phyloP scores from a whole-genome alignment of 2,329 filamentous ascomycete genomes.

The Clonostachys rhizophaga region DNA sequence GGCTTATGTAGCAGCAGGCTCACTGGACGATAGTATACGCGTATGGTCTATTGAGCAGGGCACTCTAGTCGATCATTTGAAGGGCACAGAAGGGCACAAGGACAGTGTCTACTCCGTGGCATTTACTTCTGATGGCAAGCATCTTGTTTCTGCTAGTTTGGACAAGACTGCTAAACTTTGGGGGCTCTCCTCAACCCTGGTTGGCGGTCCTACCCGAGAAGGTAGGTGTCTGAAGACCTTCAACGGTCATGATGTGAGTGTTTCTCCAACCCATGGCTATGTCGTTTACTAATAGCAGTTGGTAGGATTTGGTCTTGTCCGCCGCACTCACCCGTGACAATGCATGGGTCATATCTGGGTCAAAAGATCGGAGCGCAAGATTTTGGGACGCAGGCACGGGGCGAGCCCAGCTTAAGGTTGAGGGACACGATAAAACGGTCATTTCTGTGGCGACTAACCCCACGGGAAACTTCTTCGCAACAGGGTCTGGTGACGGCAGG shows the following conservation, averaged over 20 bases:
- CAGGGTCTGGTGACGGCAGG: constrained; percentile 95
- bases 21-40: constrained; percentile 93
- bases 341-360: constrained; percentile 93
- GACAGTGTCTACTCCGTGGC: constrained; percentile 96
- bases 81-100: constrained; percentile 91
- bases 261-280: no score
- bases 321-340: constrained; percentile 93
- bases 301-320: constrained; percentile 81
- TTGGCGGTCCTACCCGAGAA: constrained; percentile 49
- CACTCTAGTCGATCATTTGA: constrained; percentile 83
- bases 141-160: constrained; percentile 88
- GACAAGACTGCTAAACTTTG: constrained; percentile 99
- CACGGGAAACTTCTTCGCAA: constrained; percentile 83
- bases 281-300: no score
- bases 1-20: constrained; percentile 89
- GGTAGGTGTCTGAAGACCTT: constrained; percentile 96
- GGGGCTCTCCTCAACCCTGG: constrained; percentile 56
- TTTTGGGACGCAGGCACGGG: constrained; percentile 98
- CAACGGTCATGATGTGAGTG: constrained; percentile 72
- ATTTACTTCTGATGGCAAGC: constrained; percentile 88
- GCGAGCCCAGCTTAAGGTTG: constrained; percentile 93
- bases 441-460: constrained; percentile 96
- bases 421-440: constrained; percentile 98
- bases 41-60: constrained; percentile 92
- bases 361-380: constrained; percentile 94